Percentiles rank a stretch among this genome's conserved stretches.
These are phyloP conservation scores for Lactifluus hygrophoroides DNA, from an alignment of 768 basidiomycete genomes.

Conservation along the genomic window DNA sequence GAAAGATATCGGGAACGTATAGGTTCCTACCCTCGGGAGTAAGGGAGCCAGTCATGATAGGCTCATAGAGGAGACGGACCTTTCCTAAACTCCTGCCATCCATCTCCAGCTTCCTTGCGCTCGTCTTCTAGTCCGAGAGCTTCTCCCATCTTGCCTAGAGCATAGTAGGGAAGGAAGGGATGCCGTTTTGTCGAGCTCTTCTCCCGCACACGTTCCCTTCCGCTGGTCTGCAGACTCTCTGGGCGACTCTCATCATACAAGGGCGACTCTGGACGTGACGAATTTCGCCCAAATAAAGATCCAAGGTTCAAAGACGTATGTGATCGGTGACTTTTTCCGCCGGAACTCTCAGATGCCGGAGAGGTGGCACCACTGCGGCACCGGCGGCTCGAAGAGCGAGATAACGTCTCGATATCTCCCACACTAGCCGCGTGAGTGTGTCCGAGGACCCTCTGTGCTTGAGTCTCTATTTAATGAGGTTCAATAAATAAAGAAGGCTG, in stretches of 20 bases:
- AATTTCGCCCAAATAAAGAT: conserved; percentile 8
- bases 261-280: conserved; percentile 2
- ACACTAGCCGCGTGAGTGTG: not conserved
- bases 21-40: conserved; percentile 48
- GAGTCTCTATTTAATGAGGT: not conserved
- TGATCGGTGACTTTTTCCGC: not conserved
- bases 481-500: not conserved
- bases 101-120: conserved; percentile 36
- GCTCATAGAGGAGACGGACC: conserved; percentile 37
- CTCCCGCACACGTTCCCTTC: conserved; percentile 23
- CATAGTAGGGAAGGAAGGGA: conserved; percentile 27
- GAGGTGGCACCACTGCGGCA: not conserved
- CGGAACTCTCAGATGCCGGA: not conserved
- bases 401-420: not conserved
- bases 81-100: conserved; percentile 85
- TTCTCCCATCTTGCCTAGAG: conserved; percentile 34
- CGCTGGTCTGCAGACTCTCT: conserved; percentile 25
- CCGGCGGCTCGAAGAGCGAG: conserved; percentile 2
- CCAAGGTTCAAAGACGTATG: not conserved
- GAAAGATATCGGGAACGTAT: conserved; percentile 92
- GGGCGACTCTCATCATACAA: conserved; percentile 6
- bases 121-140: conserved; percentile 36
- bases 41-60: not conserved
- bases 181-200: conserved; percentile 17
- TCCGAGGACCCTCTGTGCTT: not conserved